Conservation (phyloP, 148 eudicot genomes). For the Tetragonia tetragonoides region DNA sequence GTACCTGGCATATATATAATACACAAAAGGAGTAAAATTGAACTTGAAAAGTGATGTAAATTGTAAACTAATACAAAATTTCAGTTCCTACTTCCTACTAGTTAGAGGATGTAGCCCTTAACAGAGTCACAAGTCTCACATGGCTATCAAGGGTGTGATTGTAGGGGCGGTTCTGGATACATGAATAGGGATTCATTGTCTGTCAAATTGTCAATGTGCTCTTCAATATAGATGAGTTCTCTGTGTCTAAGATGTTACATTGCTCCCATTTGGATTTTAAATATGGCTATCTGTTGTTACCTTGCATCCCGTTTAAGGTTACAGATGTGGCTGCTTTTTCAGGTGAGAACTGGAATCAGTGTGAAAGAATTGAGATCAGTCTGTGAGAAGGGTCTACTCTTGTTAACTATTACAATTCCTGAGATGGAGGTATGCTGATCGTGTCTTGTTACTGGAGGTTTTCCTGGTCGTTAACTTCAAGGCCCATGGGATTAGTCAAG, state of each 20-base stretch:
- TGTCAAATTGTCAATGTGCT: background rate
- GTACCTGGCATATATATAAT: no score
- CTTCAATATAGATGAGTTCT: background rate
- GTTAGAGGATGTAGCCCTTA: no score
- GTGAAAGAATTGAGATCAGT: slow-evolving; percentile 63
- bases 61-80: no score
- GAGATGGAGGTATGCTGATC: slow-evolving; percentile 82
- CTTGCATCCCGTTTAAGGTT: background rate
- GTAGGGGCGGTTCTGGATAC: background rate
- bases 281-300: slow-evolving; percentile 1
- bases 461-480: background rate
- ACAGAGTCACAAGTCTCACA: no score
- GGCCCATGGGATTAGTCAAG: no score
- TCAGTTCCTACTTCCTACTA: no score
- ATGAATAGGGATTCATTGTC: background rate
- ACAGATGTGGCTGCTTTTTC: slow-evolving; percentile 21
- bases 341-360: slow-evolving; percentile 62
- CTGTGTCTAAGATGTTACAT: background rate
- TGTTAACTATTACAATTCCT: slow-evolving; percentile 86
- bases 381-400: slow-evolving; percentile 89
- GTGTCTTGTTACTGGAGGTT: background rate
- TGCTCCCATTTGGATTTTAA: background rate
- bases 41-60: no score
- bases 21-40: no score
- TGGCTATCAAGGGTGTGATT: background rate